Percentiles rank a stretch among this genome's conserved stretches.
These are phyloP conservation scores for Chaetoceros muelleri DNA, from an alignment of 108 stramenopile species.

Conservation along the genomic window DNA sequence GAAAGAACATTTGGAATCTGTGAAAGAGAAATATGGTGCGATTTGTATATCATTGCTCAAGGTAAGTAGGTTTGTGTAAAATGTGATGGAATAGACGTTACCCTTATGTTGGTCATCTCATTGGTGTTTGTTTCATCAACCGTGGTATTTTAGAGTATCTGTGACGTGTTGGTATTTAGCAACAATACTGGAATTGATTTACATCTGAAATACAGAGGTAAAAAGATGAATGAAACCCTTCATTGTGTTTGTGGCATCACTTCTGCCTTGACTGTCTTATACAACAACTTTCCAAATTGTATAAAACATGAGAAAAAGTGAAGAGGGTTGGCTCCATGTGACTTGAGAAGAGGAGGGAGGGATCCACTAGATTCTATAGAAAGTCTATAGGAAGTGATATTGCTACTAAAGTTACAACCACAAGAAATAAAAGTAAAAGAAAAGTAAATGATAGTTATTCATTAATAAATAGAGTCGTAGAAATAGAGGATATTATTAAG, in stretches of 20 bases:
- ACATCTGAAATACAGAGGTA: slow-evolving; percentile 49
- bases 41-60: slow-evolving; percentile 53
- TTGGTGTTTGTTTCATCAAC: not conserved
- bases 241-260: slow-evolving; percentile 66
- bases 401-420: too few species aligned
- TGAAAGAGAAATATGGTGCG: slow-evolving; percentile 43
- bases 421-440: too few species aligned
- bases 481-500: too few species aligned
- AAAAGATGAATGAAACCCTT: slow-evolving; percentile 74
- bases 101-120: not conserved
- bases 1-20: slow-evolving; percentile 11
- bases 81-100: too few species aligned
- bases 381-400: too few species aligned
- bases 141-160: slow-evolving; percentile 24
- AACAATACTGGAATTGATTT: slow-evolving; percentile 78
- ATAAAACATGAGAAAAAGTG: slow-evolving; percentile 6
- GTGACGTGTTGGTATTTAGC: slow-evolving; percentile 70
- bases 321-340: too few species aligned
- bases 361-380: too few species aligned
- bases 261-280: slow-evolving; percentile 65
- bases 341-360: too few species aligned
- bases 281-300: slow-evolving; percentile 76
- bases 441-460: too few species aligned
- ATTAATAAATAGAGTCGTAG: too few species aligned
- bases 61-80: slow-evolving; percentile 7